Conservation (phyloP, 257 asterid genomes). For the Thymus quinquecostatus region DNA sequence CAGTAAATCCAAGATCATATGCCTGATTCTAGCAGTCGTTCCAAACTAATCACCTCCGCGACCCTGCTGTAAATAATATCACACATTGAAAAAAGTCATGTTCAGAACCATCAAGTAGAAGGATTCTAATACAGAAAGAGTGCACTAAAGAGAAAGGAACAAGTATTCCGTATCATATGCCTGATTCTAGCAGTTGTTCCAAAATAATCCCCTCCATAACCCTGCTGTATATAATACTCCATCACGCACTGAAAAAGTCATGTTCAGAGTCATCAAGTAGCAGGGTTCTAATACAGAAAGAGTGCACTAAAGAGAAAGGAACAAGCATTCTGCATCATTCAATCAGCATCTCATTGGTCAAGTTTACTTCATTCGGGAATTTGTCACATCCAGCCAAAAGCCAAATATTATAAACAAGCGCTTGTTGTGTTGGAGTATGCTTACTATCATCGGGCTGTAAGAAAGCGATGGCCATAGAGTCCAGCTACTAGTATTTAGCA, state of each 20-base stretch:
- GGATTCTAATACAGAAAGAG: slow-evolving; percentile 10
- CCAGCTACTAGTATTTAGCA: slow-evolving; percentile 10
- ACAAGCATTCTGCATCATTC: slow-evolving; percentile 12
- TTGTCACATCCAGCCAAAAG: slow-evolving; percentile 26
- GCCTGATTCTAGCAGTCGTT: slow-evolving; percentile 8
- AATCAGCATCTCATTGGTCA: slow-evolving; percentile 29
- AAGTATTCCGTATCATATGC: slow-evolving; percentile 4
- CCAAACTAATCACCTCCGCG: slow-evolving; percentile 8
- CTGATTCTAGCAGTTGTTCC: slow-evolving; percentile 1
- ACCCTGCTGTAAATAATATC: slow-evolving; percentile 7
- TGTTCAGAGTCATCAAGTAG: neutral
- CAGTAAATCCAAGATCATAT: neutral
- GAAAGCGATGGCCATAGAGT: slow-evolving; percentile 19
- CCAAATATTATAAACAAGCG: slow-evolving; percentile 13
- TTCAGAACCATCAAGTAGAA: slow-evolving; percentile 6
- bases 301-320: slow-evolving; percentile 8
- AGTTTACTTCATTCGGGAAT: slow-evolving; percentile 13
- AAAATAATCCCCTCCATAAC: slow-evolving; percentile 9
- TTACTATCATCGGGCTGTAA: slow-evolving; percentile 1
- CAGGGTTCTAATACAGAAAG: slow-evolving; percentile 13
- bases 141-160: slow-evolving; percentile 5
- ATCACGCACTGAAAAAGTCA: neutral
- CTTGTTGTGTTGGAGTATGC: slow-evolving; percentile 17
- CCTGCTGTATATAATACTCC: slow-evolving; percentile 1
- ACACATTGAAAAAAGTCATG: neutral